phyloP scores from a whole-genome alignment of 352 stramenopile species.

The Peronospora destructor region DNA sequence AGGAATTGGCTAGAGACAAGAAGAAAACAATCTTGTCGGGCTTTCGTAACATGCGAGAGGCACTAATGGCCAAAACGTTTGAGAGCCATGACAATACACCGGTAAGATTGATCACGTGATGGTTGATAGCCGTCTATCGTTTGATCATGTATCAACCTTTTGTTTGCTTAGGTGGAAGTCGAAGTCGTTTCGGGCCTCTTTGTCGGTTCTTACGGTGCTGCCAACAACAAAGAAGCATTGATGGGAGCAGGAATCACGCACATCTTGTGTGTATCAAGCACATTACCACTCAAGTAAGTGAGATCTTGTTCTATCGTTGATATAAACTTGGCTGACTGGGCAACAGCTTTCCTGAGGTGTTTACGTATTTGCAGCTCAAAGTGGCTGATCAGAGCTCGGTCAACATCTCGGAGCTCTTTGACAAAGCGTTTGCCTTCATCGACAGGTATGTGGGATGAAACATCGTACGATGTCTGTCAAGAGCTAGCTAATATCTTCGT shows the following conservation, averaged over 20 bases:
- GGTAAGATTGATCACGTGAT: conserved; percentile 12
- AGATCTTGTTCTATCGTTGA: not conserved
- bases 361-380: conserved; percentile 48
- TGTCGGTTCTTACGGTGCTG: conserved; percentile 63
- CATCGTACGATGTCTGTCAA: not conserved
- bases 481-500: not conserved
- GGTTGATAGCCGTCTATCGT: not conserved
- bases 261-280: conserved; percentile 47
- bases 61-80: conserved; percentile 51
- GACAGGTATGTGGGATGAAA: conserved; percentile 29
- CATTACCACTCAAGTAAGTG: conserved; percentile 37
- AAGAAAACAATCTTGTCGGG: conserved; percentile 15
- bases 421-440: conserved; percentile 49
- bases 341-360: conserved; percentile 36
- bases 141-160: not conserved
- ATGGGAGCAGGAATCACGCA: conserved; percentile 40
- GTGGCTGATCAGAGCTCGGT: conserved; percentile 40
- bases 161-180: conserved; percentile 19
- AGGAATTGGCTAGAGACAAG: not conserved
- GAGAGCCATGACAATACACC: conserved; percentile 36
- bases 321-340: not conserved
- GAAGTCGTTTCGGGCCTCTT: conserved; percentile 35
- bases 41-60: conserved; percentile 57
- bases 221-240: conserved; percentile 42
- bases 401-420: conserved; percentile 41